Evolutionary conservation across 495 filamentous ascomycete species (phyloP), one percentile per base, ranked within the genome.

Genomic region (Tuber microsphaerosporum): DNA sequence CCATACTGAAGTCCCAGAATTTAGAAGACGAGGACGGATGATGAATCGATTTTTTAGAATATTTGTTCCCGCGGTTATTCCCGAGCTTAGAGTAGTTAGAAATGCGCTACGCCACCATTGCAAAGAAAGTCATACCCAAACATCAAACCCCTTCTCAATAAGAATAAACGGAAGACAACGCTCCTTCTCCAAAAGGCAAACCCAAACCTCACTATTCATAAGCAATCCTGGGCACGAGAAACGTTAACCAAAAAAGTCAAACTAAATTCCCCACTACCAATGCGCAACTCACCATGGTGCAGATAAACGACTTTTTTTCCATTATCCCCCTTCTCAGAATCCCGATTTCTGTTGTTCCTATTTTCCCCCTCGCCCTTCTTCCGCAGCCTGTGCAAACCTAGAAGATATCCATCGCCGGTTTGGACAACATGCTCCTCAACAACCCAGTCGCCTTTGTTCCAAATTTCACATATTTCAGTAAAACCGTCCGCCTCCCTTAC

Each of bases 141-240:
- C 94, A 87, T 99, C 95, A 80, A 95, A 98, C 14, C 95, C 95
- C 81, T 87, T 89, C 82, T 98, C 94, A 0, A 97, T 94, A 68
- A 99, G 86, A 75, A 90, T 88, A 84, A 99, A 99, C 0, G 95
- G 93, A 19, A 99, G 86, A 76, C 89, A 92, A 73, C 93, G 88
- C 84, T 97, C 88, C 77, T 89, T 90, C 71, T 99, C 93, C 5
- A 94, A 94, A 80, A 93, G 85, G 82, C 93, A 96, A 31, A 97
- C 92, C 95, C 95, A 99, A 34, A 98, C 95, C 85, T 99, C 95
- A 84, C 94, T 97, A 84, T 97, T 97, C 95, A 99, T 99, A 75
- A 99, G 87, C 73, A 99, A 87, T 37, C 95, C 81, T 83, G 41
- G 70, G 34, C 31, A 41, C 51, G 14, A 48, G 31, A 51, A 51